Base-by-base conservation (phyloP, 176 grass and related monocot genomes). In the Eragrostis nindensis region DNA sequence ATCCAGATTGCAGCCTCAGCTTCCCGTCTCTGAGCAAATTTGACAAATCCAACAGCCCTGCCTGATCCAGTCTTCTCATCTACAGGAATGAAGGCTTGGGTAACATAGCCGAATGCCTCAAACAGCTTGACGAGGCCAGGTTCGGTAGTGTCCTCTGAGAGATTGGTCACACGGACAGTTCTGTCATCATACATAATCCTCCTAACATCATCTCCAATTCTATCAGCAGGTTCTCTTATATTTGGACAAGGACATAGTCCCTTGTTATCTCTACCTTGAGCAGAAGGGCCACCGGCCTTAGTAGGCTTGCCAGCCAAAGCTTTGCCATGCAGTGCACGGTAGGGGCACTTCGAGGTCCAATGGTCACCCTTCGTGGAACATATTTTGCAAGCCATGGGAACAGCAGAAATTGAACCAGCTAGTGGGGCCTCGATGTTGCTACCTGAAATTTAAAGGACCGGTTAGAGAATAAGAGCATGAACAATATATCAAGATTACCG, bases 321-420 rank as follows among this genome's bases (percentile, higher is more conserved):
- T 50, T 91, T 88, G 0, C 65, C 52, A 25, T 69, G 80, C 26
- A 80, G 79, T 29, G 84, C 87, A 87, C 90, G 88, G 82, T 90
- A 92, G 44, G 93, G 90, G 46, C 90, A 92, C 49, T 88, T 90
- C 13, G 85, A 83, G 64, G 87, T 95, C 87, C 90, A 88, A 55
- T 95, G 93, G 48, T 95, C 89, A 24, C 93, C 93, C 74, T 95
- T n/a, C n/a, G n/a, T n/a, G n/a, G n/a, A n/a, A n/a, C n/a, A n/a
- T n/a, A n/a, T n/a, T n/a, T n/a, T n/a, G n/a, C n/a, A n/a, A n/a
- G n/a, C n/a, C n/a, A n/a, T n/a, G n/a, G n/a, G n/a, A n/a, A n/a
- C n/a, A n/a, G n/a, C n/a, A n/a, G n/a, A n/a, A n/a, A n/a, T n/a
- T n/a, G n/a, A n/a, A n/a, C n/a, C n/a, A n/a, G n/a, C n/a, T n/a